phyloP scores from a whole-genome alignment of 225 moss, liverwort and hornwort genomes.

The Lunularia cruciata region DNA sequence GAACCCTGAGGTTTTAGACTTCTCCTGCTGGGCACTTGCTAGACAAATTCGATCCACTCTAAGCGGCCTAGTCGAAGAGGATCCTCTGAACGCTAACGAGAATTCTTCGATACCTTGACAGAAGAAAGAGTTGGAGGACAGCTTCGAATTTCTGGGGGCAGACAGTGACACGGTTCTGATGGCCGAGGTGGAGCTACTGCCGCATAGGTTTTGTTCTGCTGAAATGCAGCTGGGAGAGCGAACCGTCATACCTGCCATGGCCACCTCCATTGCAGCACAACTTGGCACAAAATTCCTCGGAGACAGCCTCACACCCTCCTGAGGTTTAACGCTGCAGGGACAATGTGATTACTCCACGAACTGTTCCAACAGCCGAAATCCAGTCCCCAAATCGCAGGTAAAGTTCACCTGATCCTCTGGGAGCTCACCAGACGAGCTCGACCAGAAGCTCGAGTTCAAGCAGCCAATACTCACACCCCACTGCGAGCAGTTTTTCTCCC shows the following conservation, averaged over 20 bases:
- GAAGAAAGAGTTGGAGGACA: constrained; percentile 9
- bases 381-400: neutral
- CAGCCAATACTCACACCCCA: constrained; percentile 1
- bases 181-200: neutral
- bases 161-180: neutral
- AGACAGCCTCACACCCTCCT: too few species aligned
- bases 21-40: neutral
- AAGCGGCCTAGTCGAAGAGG: neutral
- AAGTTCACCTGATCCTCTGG: constrained; percentile 1
- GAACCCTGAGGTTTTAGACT: constrained; percentile 17
- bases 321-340: too few species aligned
- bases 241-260: constrained; percentile 18
- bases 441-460: neutral
- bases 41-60: neutral
- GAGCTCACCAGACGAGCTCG: neutral
- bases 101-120: constrained; percentile 7
- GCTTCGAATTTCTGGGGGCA: neutral
- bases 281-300: neutral
- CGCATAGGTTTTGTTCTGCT: neutral
- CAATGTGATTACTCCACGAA: too few species aligned
- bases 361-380: neutral
- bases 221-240: neutral
- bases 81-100: neutral
- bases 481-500: neutral
- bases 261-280: constrained; percentile 10